These are phyloP conservation scores for Globisporangium acanthophoron DNA, from an alignment of 352 stramenopile species.

Conservation along the genomic window DNA sequence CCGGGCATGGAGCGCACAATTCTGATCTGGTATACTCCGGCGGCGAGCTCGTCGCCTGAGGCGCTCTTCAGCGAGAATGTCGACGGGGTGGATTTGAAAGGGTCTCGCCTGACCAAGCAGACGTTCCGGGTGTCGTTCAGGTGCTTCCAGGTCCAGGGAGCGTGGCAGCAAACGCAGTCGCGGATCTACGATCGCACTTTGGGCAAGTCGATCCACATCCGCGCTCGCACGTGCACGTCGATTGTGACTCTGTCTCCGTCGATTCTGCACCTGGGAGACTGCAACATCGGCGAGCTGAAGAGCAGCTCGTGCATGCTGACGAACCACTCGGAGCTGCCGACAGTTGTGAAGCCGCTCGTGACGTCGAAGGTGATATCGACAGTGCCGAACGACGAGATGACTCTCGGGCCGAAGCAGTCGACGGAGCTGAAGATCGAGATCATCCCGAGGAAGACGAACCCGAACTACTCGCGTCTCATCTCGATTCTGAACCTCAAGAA, in stretches of 20 bases:
- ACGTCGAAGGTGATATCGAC: constrained; percentile 89
- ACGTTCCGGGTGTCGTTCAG: constrained; percentile 85
- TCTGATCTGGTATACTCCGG: constrained; percentile 81
- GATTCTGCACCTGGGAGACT: constrained; percentile 82
- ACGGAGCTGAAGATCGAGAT: constrained; percentile 88
- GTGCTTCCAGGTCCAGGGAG: constrained; percentile 82
- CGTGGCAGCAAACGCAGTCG: constrained; percentile 82
- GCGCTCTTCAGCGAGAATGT: constrained; percentile 28
- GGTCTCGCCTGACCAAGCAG: constrained; percentile 76
- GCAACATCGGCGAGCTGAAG: constrained; percentile 87
- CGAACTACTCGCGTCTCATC: constrained; percentile 85
- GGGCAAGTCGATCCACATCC: constrained; percentile 82
- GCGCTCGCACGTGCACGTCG: constrained; percentile 81
- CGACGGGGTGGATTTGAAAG: constrained; percentile 76
- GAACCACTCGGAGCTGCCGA: constrained; percentile 87
- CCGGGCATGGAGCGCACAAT: constrained; percentile 86
- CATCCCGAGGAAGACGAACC: constrained; percentile 86
- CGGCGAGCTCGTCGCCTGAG: constrained; percentile 36
- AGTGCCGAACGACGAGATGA: constrained; percentile 85
- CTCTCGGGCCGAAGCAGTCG: constrained; percentile 81
- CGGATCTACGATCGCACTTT: constrained; percentile 82
- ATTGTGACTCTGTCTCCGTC: constrained; percentile 83
- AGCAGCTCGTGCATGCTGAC: constrained; percentile 83
- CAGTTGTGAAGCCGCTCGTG: constrained; percentile 80
- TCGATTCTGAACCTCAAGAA: constrained; percentile 87